Percentiles rank a stretch among this genome's conserved stretches.
These are phyloP conservation scores for Discostella pseudostelligera DNA, from an alignment of 108 stramenopile genomes.

Conservation along the genomic window DNA sequence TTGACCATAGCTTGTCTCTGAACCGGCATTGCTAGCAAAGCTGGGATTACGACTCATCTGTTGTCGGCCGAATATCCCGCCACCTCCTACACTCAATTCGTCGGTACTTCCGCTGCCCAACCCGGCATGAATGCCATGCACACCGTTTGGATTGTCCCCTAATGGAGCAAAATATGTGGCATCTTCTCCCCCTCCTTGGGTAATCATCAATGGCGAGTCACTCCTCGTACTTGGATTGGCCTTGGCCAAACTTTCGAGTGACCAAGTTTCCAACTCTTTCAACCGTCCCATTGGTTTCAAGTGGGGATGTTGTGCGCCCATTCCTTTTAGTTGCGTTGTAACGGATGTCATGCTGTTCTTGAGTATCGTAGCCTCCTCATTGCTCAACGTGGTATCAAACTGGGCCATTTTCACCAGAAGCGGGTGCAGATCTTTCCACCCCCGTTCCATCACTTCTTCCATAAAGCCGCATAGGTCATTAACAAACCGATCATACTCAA, in stretches of 20 bases:
- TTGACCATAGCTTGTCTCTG: constrained; percentile 9
- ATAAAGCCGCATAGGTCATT: constrained; percentile 65
- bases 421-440: constrained; percentile 83
- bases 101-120: constrained; percentile 12
- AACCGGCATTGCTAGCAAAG: background rate
- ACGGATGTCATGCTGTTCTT: constrained; percentile 43
- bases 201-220: constrained; percentile 17
- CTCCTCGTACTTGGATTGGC: constrained; percentile 19
- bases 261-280: constrained; percentile 62
- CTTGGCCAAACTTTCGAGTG: constrained; percentile 49
- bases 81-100: constrained; percentile 27
- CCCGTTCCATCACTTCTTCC: constrained; percentile 77
- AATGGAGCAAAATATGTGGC: background rate
- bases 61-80: constrained; percentile 27
- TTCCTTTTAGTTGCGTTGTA: constrained; percentile 52
- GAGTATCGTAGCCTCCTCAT: constrained; percentile 59
- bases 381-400: constrained; percentile 67
- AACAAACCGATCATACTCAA: constrained; percentile 56
- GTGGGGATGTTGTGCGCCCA: constrained; percentile 49
- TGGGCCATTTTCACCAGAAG: constrained; percentile 74
- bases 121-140: background rate
- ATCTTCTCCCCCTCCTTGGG: constrained; percentile 29
- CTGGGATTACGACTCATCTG: constrained; percentile 1
- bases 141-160: background rate
- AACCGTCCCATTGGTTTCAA: constrained; percentile 63